A percentile compares a stretch with the other conserved stretches of the same genome.
Evolutionary conservation across 2,329 filamentous ascomycete genomes (phyloP).

Genomic region (Cladosporium austrohemisphaericum): DNA sequence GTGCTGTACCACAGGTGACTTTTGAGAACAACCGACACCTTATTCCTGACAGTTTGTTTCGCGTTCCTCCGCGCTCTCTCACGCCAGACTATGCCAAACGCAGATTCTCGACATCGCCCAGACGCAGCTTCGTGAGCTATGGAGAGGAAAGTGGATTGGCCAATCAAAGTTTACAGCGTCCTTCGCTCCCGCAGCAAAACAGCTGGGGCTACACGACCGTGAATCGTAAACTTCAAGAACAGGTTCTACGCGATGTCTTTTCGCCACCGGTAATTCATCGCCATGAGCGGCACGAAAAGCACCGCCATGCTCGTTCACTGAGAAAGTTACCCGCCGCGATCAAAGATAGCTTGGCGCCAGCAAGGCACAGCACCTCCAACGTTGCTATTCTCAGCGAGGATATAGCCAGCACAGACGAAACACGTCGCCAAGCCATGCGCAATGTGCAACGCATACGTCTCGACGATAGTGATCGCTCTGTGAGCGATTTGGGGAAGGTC

Average conservation of each 20-base stretch:
- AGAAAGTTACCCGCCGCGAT: constrained; percentile 28
- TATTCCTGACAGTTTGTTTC: constrained; percentile 75
- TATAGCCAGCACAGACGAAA: constrained; percentile 28
- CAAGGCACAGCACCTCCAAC: constrained; percentile 38
- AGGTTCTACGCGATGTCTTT: constrained; percentile 90
- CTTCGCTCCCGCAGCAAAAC: constrained; percentile 47
- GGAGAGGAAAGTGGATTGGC: neutral
- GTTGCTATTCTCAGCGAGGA: constrained; percentile 26
- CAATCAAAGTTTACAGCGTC: constrained; percentile 25
- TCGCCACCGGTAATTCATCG: constrained; percentile 78
- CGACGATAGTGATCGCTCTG: constrained; percentile 20
- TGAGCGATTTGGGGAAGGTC: constrained; percentile 24
- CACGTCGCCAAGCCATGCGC: constrained; percentile 41
- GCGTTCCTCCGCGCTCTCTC: constrained; percentile 47
- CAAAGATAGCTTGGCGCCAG: constrained; percentile 26
- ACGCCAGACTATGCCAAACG: constrained; percentile 26
- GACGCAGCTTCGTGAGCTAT: constrained; percentile 5
- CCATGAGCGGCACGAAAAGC: constrained; percentile 66
- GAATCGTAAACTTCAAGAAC: constrained; percentile 81
- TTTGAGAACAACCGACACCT: constrained; percentile 94
- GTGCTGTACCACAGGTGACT: constrained; percentile 76
- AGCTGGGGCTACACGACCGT: constrained; percentile 90
- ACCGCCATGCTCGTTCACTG: constrained; percentile 62
- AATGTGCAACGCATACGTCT: constrained; percentile 35
- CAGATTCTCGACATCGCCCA: constrained; percentile 14